phyloP scores from a whole-genome alignment of 2,329 filamentous ascomycete genomes.

The Pseudonectria foliicola region DNA sequence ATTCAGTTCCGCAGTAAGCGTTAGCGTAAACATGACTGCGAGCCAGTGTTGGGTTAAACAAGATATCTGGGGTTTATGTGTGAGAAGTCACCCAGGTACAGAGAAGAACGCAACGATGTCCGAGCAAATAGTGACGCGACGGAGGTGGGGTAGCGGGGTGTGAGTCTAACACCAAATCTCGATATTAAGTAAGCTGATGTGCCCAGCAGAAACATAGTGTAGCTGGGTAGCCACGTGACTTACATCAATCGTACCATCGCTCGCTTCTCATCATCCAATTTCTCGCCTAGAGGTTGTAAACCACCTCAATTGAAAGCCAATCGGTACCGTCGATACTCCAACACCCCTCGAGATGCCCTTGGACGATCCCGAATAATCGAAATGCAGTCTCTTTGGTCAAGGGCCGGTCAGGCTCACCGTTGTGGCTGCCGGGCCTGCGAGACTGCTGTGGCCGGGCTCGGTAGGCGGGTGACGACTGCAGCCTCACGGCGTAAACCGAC shows the following conservation, averaged over 20 bases:
- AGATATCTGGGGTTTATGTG: too few species aligned
- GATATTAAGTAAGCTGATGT: not conserved
- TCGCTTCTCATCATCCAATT: conserved; percentile 11
- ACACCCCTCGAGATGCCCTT: conserved; percentile 19
- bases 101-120: too few species aligned
- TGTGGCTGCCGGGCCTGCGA: conserved; percentile 59
- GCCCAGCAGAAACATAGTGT: not conserved
- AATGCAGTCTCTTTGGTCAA: conserved; percentile 65
- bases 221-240: conserved; percentile 15
- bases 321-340: conserved; percentile 6
- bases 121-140: conserved; percentile 5
- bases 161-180: conserved; percentile 14
- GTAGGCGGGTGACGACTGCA: conserved; percentile 44
- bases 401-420: conserved; percentile 55
- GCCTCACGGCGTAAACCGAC: conserved; percentile 42
- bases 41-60: not conserved
- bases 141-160: conserved; percentile 18
- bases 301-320: conserved; percentile 18
- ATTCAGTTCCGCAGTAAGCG: conserved; percentile 59
- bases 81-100: too few species aligned
- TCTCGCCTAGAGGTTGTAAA: conserved; percentile 12
- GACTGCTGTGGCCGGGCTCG: conserved; percentile 39
- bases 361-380: conserved; percentile 12
- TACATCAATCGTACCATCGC: conserved; percentile 18
- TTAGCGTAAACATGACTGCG: conserved; percentile 55